Evolutionary conservation across 129 eudicot genomes (phyloP).

Genomic region (Solidago caesia): DNA sequence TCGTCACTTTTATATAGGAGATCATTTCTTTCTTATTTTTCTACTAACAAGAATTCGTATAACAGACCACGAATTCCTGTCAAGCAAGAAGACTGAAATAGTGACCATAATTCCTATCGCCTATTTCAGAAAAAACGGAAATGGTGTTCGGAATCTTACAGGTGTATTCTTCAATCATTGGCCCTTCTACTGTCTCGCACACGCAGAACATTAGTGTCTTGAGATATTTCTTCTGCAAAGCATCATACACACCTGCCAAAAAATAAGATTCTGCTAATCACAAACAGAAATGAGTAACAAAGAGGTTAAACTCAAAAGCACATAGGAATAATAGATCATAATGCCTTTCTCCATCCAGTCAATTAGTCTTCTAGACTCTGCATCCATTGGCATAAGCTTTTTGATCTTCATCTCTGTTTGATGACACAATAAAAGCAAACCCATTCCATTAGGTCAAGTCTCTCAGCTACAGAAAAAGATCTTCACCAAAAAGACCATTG

Average conservation of each 20-base stretch:
- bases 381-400: conserved; percentile 98
- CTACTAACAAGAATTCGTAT: conserved; percentile 2
- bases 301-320: conserved; percentile 3
- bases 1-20: conserved; percentile 4
- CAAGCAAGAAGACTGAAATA: conserved; percentile 12
- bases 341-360: conserved; percentile 99
- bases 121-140: neutral
- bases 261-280: conserved; percentile 1
- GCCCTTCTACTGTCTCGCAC: conserved; percentile 79
- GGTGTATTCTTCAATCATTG: conserved; percentile 93
- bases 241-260: conserved; percentile 88
- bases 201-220: conserved; percentile 86
- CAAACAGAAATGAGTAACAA: conserved; percentile 15
- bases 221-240: conserved; percentile 92
- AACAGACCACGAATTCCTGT: conserved; percentile 1
- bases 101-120: neutral
- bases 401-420: conserved; percentile 94
- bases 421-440: conserved; percentile 17
- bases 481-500: neutral
- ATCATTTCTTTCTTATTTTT: neutral
- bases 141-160: conserved; percentile 52
- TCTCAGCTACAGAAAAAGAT: conserved; percentile 13
- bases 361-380: conserved; percentile 90
- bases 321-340: conserved; percentile 5
- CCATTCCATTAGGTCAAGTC: conserved; percentile 19